These are phyloP conservation scores for Colletotrichum sp. DNA, from an alignment of 2,329 filamentous ascomycete species.

Conservation along the genomic window DNA sequence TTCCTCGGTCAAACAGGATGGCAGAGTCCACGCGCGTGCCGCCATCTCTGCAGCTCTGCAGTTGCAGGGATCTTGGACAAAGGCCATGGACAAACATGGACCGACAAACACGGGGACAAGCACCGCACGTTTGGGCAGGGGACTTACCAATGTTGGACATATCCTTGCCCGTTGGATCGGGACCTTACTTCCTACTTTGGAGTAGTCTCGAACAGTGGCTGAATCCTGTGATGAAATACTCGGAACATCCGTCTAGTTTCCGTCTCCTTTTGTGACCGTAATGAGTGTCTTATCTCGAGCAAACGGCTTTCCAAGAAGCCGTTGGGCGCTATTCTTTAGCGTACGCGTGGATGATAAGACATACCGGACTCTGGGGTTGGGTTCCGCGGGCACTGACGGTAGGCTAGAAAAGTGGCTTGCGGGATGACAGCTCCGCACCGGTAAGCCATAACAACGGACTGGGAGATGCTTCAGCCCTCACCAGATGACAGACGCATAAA, in stretches of 20 bases:
- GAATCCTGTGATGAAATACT: neutral
- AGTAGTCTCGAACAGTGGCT: neutral
- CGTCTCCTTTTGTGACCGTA: neutral
- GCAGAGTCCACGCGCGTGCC: neutral
- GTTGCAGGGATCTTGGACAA: neutral
- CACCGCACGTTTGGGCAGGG: neutral
- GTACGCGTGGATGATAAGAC: neutral
- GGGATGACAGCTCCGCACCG: neutral
- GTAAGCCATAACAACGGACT: neutral
- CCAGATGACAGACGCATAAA: neutral
- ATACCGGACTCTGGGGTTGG: neutral
- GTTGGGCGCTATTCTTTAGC: neutral
- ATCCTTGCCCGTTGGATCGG: neutral
- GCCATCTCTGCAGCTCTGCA: neutral
- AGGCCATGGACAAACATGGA: neutral
- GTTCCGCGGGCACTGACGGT: neutral
- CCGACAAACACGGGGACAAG: neutral
- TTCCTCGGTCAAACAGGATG: neutral
- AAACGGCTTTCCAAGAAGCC: neutral
- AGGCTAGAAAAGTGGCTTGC: neutral
- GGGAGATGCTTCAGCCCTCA: neutral
- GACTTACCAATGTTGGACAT: neutral
- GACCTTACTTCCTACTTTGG: neutral
- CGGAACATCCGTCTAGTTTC: neutral
- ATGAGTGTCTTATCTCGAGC: neutral